Base-by-base conservation (phyloP, 2,329 filamentous ascomycete genomes). In the Verticillium isaacii region DNA sequence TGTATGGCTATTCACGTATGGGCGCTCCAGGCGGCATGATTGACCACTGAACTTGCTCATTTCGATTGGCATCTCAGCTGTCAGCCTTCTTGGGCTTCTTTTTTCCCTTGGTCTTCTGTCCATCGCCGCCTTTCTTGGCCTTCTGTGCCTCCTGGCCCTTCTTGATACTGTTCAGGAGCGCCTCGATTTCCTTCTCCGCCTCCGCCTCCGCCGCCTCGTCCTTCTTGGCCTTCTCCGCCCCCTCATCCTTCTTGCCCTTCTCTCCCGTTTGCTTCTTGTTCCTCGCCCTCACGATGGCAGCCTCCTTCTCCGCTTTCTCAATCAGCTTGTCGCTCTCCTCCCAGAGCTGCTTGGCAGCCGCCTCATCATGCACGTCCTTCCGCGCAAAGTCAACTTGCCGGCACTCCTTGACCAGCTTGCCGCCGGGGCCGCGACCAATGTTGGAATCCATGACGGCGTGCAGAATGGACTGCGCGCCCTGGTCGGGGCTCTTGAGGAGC, bases 361-460 rank as follows among this genome's bases (percentile, higher is more conserved):
- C 84, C 66, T 96, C 93, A 71, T 96, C 90, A 66, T 84, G 83
- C 55, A 97, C 82, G 69, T 97, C 93, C 32, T 78, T 80, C 60
- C 91, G 82, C 32, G 89, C 83, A 73, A 87, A 89, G 65, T 89
- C 85, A 19, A 93, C 82, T 70, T 92, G 85, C 67, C 85, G 87
- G 72, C 94, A 98, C 75, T 98, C 96, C 76, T 97, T 98, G 72
- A 99, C 82, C 57, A 96, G 72, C 71, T 84, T 88, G 0, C 89
- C 91, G 9, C 91, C 91, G 1, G 75, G 70, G 1, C 83, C 86
- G 37, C 88, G 82, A 4, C 84, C 86, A 58, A 93, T 85, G 2
- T 82, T 80, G 2, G 84, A 84, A 61, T 97, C 93, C 91, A 97
- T 96, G 1, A 88, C 88, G 0, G 93, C 93, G 67, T 89, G 89